Percentiles rank a stretch among this genome's conserved stretches.
Conservation (phyloP, 1,284 basidiomycete genomes). For the Sanghuangporus sanghuang region DNA sequence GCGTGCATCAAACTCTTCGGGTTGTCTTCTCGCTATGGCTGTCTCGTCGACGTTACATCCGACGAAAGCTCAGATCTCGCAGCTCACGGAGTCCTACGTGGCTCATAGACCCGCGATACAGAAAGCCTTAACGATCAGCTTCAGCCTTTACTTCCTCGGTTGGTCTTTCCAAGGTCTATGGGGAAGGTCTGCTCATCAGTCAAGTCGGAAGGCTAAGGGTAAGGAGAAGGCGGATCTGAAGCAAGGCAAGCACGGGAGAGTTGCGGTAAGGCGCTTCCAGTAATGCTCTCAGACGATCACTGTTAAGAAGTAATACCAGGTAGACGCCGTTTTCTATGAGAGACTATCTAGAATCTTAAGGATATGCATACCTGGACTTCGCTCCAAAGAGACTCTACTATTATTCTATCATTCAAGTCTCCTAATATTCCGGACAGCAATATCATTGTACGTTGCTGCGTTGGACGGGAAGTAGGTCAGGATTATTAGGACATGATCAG, state of each 20-base stretch:
- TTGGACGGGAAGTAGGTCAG: conserved; percentile 81
- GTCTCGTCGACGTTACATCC: conserved; percentile 24
- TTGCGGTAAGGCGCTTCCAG: conserved; percentile 49
- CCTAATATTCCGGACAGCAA: conserved; percentile 83
- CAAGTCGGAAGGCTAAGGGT: conserved; percentile 34
- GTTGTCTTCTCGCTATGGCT: background rate
- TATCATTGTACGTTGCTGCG: conserved; percentile 93
- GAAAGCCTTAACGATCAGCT: conserved; percentile 55
- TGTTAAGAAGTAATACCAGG: conserved; percentile 36
- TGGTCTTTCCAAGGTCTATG: conserved; percentile 52
- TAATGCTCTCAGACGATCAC: background rate
- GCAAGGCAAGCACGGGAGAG: conserved; percentile 46
- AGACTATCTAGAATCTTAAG: conserved; percentile 73
- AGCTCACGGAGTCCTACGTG: conserved; percentile 49
- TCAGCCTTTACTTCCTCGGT: conserved; percentile 58
- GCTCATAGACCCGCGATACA: conserved; percentile 66
- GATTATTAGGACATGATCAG: background rate
- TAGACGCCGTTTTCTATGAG: conserved; percentile 88
- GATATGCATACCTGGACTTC: conserved; percentile 86
- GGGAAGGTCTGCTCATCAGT: conserved; percentile 20
- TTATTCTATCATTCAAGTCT: conserved; percentile 86
- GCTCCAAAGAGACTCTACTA: conserved; percentile 83
- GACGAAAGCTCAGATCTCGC: conserved; percentile 29
- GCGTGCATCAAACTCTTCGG: background rate
- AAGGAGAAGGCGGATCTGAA: conserved; percentile 32